Base-by-base conservation (phyloP, 139 green algal species). In the Micromonas commoda region DNA sequence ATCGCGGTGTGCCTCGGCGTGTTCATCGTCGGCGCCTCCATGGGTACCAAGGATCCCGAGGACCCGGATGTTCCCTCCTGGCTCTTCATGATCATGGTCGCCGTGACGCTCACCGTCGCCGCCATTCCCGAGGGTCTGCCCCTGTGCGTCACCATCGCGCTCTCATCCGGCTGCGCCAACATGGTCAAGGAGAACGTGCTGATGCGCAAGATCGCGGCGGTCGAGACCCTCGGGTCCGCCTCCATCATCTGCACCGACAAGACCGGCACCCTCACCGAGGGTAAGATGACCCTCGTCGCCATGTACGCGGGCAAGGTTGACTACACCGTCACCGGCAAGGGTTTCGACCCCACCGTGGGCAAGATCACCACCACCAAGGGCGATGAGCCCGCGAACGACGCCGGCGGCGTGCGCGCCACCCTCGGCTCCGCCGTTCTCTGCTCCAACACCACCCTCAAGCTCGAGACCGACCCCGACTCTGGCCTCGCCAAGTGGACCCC, bases 111-210 rank as follows among this genome's bases (percentile, higher is more conserved):
- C 23, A 71, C 96, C 64, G 89, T 93, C 29, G 86, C 91, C 34
- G 86, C 89, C 35, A 86, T 95, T 37, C 91, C 91, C 0, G 91
- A 95, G 82, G 91, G 91, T 37, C 81, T 96, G 39, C 90, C 90
- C 1, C 84, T 94, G 82, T 92, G 32, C 26, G 75, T 80, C 28
- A 80, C 75, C 63, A 72, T 80, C 33, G 31, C 75, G 21, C 38
- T 80, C 35, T n/a, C 64, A 32, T 75, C 34, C 24, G 60, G 45
- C 23, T 39, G 45, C 52, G 45, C 34, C 9, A 19, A 53, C 21
- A 80, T 80, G 63, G 23, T 45, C 35, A 64, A 77, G 60, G 39
- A 84, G 74, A 80, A 84, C 60, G 79, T 78, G 32, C 72, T 84
- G 19, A 45, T 84, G 73, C 34, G 77, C 37, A 78, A 73, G 31